These are phyloP conservation scores for Candida xyloterini DNA, from an alignment of 805 yeast genomes.

Conservation along the genomic window DNA sequence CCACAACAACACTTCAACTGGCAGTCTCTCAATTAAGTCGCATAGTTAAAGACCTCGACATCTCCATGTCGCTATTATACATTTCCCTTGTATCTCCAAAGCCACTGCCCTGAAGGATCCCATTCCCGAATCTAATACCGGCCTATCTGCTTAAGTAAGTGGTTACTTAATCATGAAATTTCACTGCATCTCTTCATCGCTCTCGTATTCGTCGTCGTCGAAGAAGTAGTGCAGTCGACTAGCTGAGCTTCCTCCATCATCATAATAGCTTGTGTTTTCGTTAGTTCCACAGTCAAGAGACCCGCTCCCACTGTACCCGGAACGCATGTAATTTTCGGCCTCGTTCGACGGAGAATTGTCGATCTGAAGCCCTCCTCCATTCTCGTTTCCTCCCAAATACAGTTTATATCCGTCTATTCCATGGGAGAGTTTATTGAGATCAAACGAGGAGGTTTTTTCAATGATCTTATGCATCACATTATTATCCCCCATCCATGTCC, in stretches of 20 bases:
- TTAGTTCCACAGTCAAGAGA: slow-evolving; percentile 9
- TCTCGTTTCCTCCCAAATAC: slow-evolving; percentile 26
- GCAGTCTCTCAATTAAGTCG: no score
- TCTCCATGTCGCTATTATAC: not conserved
- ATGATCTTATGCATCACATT: slow-evolving; percentile 47
- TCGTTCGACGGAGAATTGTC: slow-evolving; percentile 32
- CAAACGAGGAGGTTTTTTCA: slow-evolving; percentile 42
- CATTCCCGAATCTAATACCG: not conserved
- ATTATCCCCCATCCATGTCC: slow-evolving; percentile 40
- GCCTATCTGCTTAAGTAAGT: not conserved
- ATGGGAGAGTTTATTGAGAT: slow-evolving; percentile 28
- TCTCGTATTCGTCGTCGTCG: slow-evolving; percentile 20
- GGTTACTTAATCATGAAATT: not conserved
- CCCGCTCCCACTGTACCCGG: slow-evolving; percentile 25
- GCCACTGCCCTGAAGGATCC: not conserved
- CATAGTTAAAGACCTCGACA: not conserved
- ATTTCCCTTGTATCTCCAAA: not conserved
- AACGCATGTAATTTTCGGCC: slow-evolving; percentile 33
- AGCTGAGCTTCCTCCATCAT: slow-evolving; percentile 21
- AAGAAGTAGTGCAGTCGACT: slow-evolving; percentile 18
- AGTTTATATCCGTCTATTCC: slow-evolving; percentile 39
- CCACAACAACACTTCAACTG: no score
- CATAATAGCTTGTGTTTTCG: slow-evolving; percentile 13
- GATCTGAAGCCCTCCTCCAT: slow-evolving; percentile 4
- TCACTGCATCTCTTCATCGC: slow-evolving; percentile 21